A percentile compares a stretch with the other conserved stretches of the same genome.
Evolutionary conservation across 2,329 filamentous ascomycete species (phyloP).

Genomic region (Davidsoniella neocaledoniae): DNA sequence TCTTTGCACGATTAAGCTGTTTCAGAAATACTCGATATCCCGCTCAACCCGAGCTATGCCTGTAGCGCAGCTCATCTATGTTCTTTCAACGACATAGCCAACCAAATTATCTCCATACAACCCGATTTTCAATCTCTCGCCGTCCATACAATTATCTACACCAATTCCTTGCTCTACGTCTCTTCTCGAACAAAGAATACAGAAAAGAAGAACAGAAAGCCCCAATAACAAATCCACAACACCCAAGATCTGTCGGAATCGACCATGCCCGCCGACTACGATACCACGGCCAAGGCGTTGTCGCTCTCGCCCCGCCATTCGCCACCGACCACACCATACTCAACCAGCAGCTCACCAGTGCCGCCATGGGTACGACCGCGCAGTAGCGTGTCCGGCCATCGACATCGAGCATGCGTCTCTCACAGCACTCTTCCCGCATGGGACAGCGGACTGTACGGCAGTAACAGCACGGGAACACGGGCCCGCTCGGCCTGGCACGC

Average conservation of each 20-base stretch:
- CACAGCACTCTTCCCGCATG: constrained; percentile 22
- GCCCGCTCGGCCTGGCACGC: constrained; percentile 14
- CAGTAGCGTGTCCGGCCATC: constrained; percentile 19
- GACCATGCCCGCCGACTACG: constrained; percentile 35
- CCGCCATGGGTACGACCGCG: constrained; percentile 22
- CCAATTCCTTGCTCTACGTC: background rate
- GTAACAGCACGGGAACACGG: constrained; percentile 8
- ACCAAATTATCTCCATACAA: too few species aligned
- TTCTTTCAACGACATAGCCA: too few species aligned
- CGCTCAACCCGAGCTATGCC: background rate
- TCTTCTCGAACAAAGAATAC: background rate
- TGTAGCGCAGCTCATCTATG: background rate
- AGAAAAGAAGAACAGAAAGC: too few species aligned
- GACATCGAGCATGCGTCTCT: constrained; percentile 7
- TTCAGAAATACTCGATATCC: background rate
- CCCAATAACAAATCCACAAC: background rate
- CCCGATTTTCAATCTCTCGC: background rate
- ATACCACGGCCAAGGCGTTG: constrained; percentile 32
- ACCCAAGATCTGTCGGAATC: too few species aligned
- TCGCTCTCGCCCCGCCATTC: constrained; percentile 24
- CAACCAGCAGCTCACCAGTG: constrained; percentile 17
- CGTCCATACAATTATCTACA: background rate
- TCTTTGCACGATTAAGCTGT: background rate
- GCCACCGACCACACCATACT: constrained; percentile 16
- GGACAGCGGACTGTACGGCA: constrained; percentile 25